These are phyloP conservation scores for Penicillium sp. DNA, from an alignment of 2,329 filamentous ascomycete species.

Conservation along the genomic window DNA sequence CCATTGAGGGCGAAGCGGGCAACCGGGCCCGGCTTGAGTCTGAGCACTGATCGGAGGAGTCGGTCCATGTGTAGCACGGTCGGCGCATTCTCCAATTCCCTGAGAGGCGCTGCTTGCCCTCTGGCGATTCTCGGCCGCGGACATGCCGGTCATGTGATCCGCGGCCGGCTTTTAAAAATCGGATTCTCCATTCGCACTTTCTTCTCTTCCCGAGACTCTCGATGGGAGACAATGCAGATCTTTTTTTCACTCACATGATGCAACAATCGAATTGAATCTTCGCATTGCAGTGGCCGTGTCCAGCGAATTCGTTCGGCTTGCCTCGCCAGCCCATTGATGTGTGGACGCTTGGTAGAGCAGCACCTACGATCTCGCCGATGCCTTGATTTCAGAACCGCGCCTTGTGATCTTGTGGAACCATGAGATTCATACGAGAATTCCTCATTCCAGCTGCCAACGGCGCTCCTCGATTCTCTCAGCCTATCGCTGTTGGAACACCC, in stretches of 20 bases:
- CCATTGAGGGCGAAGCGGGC: slow-evolving; percentile 33
- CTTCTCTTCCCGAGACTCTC: neutral
- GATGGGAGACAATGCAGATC: no score
- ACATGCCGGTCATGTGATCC: neutral
- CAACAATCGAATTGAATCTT: no score
- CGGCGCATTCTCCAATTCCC: slow-evolving; percentile 11
- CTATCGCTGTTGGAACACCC: slow-evolving; percentile 8
- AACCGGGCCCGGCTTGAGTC: slow-evolving; percentile 22
- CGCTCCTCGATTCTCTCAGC: slow-evolving; percentile 2
- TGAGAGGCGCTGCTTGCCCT: neutral
- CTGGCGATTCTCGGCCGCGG: neutral
- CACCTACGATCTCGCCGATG: no score
- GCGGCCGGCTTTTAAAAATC: neutral
- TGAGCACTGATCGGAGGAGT: slow-evolving; percentile 30
- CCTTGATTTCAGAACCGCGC: neutral
- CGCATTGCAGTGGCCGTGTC: no score
- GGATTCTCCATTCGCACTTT: neutral
- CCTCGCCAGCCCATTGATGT: slow-evolving; percentile 17
- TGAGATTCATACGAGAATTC: no score
- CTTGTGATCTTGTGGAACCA: no score
- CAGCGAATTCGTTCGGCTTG: neutral
- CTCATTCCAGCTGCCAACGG: no score
- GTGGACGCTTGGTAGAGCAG: no score
- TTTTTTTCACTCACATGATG: no score
- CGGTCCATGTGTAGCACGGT: slow-evolving; percentile 25